Base-by-base conservation (phyloP, 148 eudicot genomes). In the Bassia scoparia region DNA sequence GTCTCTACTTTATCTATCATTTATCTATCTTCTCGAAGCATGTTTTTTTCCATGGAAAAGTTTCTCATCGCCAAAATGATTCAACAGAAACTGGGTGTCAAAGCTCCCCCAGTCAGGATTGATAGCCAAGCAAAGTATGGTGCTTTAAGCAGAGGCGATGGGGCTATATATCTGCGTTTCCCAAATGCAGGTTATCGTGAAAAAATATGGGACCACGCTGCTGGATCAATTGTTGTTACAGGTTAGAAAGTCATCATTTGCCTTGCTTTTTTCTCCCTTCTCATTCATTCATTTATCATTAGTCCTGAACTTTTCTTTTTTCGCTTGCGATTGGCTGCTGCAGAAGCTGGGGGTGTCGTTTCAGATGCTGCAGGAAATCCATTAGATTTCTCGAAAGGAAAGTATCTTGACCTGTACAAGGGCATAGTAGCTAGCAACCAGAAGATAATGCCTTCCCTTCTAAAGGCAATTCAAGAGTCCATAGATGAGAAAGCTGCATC, bases 101-200 rank as follows among this genome's bases (percentile, higher is more conserved):
- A 94, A 87, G 98, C 96, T 1, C 93, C 97, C 21, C 98, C 98
- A 23, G 98, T 94, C 5, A 88, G 98, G 80, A 94, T 94, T 48
- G 98, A 94, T 79, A 94, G 98, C 86, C 98, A 94, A 84, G 97
- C 97, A 67, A 94, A 94, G 71, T 94, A 94, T 70, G 97, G 98
- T 55, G 98, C 98, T 61, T 67, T 94, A 73, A 89, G 97, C 72
- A 87, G 96, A 88, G 98, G 98, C 61, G 98, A 94, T 82, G 98
- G 98, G 41, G 93, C 97, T 43, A 94, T 94, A 81, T 94, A 94
- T 86, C 75, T 94, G 70, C 91, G 98, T 30, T 91, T 94, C 74
- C 96, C 98, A 53, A 93, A 87, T 69, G 86, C 92, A 64, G 98
- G 98, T 55, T 95, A 95, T 68, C 88, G 96, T 9, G 98, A 95